Evolutionary conservation across 495 filamentous ascomycete genomes (phyloP), one percentile per base, ranked within the genome.

Genomic region (Hypoxylon lienhwacheense): DNA sequence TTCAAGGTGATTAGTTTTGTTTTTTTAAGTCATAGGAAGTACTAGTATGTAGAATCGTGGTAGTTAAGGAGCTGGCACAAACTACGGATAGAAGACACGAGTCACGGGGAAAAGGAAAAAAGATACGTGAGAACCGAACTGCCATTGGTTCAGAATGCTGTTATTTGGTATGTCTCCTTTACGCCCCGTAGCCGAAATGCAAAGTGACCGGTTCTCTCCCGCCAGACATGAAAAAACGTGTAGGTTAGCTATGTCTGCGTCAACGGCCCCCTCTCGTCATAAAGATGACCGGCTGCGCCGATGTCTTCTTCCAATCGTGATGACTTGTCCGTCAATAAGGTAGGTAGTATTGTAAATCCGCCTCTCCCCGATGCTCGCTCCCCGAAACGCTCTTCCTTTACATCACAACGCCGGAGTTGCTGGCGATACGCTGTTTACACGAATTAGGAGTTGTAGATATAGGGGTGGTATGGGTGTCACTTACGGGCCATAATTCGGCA

Each of bases 361-460:
- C 53, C 62, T 57, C 54, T 51, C 50, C 36, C 47, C 44, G 29
- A 16, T 40, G 53, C 36, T 59, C 58, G 25, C 35, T 34, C 52
- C 5, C 25, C 40, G 28, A 45, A 51, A 53, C 43, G 52, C 49
- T 51, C 55, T 52, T 35, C 64, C 55, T 75, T 96, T 88, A 98
- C 92, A 98, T 98, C 73, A 97, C 93, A 66, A 98, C 93, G 84
- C 93, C 93, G 53, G 93, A 95, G 85, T 97, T 98, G 84, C 87
- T 91, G 72, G 93, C 93, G 77, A 97, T 98, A 96, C 93, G 93
- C 88, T 91, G 49, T 40, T 14, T 7, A 7, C 5, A 5, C 2
- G 8, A 10, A 26, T 35, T 28, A 31, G 49, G 36, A 48, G 26
- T 16, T 21, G 10, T 20, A 12, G 22, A 2, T 19, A 1, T 12